A percentile compares a stretch with the other conserved stretches of the same genome.
These are phyloP conservation scores for Beauveria sp. DNA, from an alignment of 2,329 filamentous ascomycete species.

Conservation along the genomic window DNA sequence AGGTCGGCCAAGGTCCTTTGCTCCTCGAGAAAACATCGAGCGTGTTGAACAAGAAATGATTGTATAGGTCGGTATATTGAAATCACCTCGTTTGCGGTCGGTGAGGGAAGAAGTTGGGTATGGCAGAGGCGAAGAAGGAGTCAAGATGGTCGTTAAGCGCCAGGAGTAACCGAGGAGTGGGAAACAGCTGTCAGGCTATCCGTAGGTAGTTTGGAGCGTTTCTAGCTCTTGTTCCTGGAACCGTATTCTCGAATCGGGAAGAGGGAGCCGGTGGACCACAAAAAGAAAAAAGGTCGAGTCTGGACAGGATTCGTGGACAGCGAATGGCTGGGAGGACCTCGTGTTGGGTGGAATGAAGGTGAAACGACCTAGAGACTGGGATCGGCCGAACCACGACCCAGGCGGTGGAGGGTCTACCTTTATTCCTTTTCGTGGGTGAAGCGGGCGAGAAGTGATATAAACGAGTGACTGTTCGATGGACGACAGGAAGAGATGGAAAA, in stretches of 20 bases:
- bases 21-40: slow-evolving; percentile 8
- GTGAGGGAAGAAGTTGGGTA: slow-evolving; percentile 11
- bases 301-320: neutral
- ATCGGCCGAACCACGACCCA: slow-evolving; percentile 7
- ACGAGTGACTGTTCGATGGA: slow-evolving; percentile 11
- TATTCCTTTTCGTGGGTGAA: neutral
- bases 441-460: slow-evolving; percentile 1
- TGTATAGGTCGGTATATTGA: slow-evolving; percentile 1
- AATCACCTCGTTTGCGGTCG: slow-evolving; percentile 5
- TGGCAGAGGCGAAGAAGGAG: slow-evolving; percentile 14
- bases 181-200: neutral
- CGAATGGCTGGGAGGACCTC: slow-evolving; percentile 7
- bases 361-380: slow-evolving; percentile 7
- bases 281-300: neutral
- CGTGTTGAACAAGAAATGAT: neutral
- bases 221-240: neutral
- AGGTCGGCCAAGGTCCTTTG: neutral
- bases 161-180: neutral
- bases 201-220: neutral
- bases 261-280: neutral
- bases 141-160: slow-evolving; percentile 1
- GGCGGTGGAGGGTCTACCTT: neutral
- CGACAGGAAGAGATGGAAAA: neutral
- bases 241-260: neutral
- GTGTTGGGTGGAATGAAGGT: slow-evolving; percentile 8